Conservation (phyloP, 2,329 filamentous ascomycete genomes). For the Zasmidium citrigriseum region DNA sequence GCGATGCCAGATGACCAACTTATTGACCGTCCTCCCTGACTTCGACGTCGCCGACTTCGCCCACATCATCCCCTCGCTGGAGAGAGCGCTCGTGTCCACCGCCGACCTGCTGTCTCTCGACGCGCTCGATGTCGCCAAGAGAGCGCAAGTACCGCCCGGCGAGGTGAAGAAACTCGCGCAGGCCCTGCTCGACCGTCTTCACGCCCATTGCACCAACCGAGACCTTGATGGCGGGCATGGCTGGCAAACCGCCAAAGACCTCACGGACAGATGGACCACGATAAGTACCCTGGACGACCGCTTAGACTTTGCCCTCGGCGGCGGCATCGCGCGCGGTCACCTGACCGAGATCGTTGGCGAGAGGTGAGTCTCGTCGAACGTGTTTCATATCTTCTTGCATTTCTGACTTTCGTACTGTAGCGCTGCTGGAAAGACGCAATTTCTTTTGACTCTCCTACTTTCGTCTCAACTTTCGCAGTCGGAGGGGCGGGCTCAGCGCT, state of each 20-base stretch:
- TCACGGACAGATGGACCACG: slow-evolving; percentile 51
- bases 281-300: slow-evolving; percentile 79
- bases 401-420: slow-evolving; percentile 41
- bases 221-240: slow-evolving; percentile 1
- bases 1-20: slow-evolving; percentile 71
- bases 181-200: slow-evolving; percentile 69
- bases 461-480: slow-evolving; percentile 79
- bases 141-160: slow-evolving; percentile 76
- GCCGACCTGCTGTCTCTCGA: slow-evolving; percentile 86
- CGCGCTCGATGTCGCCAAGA: slow-evolving; percentile 77
- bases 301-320: slow-evolving; percentile 71
- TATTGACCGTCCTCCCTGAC: slow-evolving; percentile 76
- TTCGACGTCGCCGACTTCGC: slow-evolving; percentile 72
- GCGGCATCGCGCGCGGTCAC: slow-evolving; percentile 78
- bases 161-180: slow-evolving; percentile 75
- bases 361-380: slow-evolving; percentile 55
- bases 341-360: slow-evolving; percentile 91
- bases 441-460: slow-evolving; percentile 82
- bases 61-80: slow-evolving; percentile 75
- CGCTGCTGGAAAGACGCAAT: slow-evolving; percentile 92
- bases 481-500: slow-evolving; percentile 43
- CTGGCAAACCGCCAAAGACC: slow-evolving; percentile 37
- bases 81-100: slow-evolving; percentile 74
- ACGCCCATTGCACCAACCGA: slow-evolving; percentile 27
- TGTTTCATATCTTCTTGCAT: slow-evolving; percentile 6